Evolutionary conservation across 1,284 basidiomycete species (phyloP), one percentile per base, ranked within the genome.

Genomic region (Trametes hirsuta): DNA sequence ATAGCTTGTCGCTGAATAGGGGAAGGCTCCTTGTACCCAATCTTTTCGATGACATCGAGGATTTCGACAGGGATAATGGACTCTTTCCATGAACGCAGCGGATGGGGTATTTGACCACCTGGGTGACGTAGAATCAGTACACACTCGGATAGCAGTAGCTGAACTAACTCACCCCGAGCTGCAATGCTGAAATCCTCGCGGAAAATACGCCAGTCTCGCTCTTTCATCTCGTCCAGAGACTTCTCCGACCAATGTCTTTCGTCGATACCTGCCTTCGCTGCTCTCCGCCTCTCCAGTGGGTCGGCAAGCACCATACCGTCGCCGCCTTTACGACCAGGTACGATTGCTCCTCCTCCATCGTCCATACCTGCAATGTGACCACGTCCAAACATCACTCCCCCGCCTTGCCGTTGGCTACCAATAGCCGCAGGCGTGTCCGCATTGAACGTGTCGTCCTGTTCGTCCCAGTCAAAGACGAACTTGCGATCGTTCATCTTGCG

Each of bases 161-260:
- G 9, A 36, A 15, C 21, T 11, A 12, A 74, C 81, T 46, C 51
- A 89, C 92, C 95, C 74, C 95, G 79, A 3, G 95, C 90, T 53
- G 94, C 88, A 64, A 99, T 99, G 69, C 89, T 95, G 78, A 97
- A 99, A 76, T 99, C 97, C 75, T 99, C 97, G 64, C 96, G 83
- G 79, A 99, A 99, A 74, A 99, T 99, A 69, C 97, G 87, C 97
- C 97, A 99, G 74, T 99, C 97, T 58, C 97, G 84, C 69, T 98
- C 97, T 71, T 91, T 93, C 97, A 99, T 98, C 75, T 98, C 94
- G 2, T 80, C 75, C 35, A 99, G 78, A 1, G 89, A 84, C 76
- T 99, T 99, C n/a, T 98, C 94, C 2, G 91, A 91, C 97, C 97
- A 99, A 78, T 98, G 97, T 64, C 95, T 83, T 71, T 97, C 95